A percentile compares a stretch with the other conserved stretches of the same genome.
Conservation (phyloP, 768 basidiomycete species). For the Kondoa malvinella region DNA sequence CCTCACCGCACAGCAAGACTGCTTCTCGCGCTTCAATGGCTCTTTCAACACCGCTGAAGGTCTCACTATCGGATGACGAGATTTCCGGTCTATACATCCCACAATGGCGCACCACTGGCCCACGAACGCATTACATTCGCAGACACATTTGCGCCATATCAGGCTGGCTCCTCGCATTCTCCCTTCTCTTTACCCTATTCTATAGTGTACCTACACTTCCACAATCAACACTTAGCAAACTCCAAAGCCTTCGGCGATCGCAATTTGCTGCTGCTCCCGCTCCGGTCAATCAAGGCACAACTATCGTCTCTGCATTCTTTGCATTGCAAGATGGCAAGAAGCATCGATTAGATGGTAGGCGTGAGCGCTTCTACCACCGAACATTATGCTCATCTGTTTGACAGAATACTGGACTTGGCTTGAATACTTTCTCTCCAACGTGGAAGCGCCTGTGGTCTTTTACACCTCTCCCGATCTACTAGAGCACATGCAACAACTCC, state of each 20-base stretch:
- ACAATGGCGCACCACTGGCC: background rate
- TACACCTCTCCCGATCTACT: conserved; percentile 21
- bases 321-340: conserved; percentile 22
- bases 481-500: conserved; percentile 12
- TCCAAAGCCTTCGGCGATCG: background rate
- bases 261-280: background rate
- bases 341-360: conserved; percentile 22
- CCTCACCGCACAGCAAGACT: too few relatives aligned
- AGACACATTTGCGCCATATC: background rate
- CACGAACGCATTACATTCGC: background rate
- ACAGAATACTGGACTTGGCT: conserved; percentile 24
- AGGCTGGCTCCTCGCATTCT: background rate
- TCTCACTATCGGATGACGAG: background rate
- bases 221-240: background rate
- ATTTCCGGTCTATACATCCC: background rate
- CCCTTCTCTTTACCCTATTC: background rate
- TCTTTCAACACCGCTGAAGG: background rate
- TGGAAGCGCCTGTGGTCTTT: conserved; percentile 24
- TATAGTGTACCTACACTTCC: background rate
- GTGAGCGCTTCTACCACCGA: background rate
- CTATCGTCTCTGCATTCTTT: conserved; percentile 25
- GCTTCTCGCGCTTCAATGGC: too few relatives aligned
- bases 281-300: conserved; percentile 2
- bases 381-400: background rate
- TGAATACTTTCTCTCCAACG: conserved; percentile 20